Evolutionary conservation across 805 yeast species (phyloP), one percentile per base, ranked within the genome.

Genomic region (Candida lessepsii): DNA sequence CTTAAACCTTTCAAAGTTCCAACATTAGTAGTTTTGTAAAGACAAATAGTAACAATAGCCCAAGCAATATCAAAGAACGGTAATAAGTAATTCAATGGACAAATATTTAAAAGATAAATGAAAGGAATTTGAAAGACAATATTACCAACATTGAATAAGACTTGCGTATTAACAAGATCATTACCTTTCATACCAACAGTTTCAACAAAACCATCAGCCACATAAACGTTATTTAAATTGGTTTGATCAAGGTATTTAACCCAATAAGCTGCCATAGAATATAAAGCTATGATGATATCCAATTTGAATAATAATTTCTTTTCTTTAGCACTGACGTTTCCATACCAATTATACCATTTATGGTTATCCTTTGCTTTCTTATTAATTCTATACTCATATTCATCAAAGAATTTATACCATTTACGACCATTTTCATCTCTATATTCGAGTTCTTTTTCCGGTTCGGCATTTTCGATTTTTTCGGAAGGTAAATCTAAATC

Each of bases 181-280:
- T 81, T 78, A 9, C 85, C 86, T 39, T 67, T 51, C 73, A 84
- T 72, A 4, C 67, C 65, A 26, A 82, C 60, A 33, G 67, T 80
- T 48, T 73, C 79, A 43, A 71, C 59, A 76, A 83, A 69, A 11
- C 35, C 35, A 15, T 86, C 83, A 13, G 81, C 73, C 29, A 78
- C 80, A 50, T 81, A 83, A 1, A 88, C 88, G 51, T 81, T 80
- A 45, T 71, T 73, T 41, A 78, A 62, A 56, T 82, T 83, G 32
- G 76, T 65, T 41, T 71, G 72, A 52, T 83, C 88, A 35, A 83
- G 61, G 40, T 78, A 76, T 54, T 82, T 82, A 40, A 82, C 76
- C 84, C 85, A 83, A 57, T 81, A 81, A 1, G 77, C 52, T 51
- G 58, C 49, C 41, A 65, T 47, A 7, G 67, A 58, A 41, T 62